These are phyloP conservation scores for Fusarium setosum DNA, from an alignment of 2,329 filamentous ascomycete species.

Conservation along the genomic window DNA sequence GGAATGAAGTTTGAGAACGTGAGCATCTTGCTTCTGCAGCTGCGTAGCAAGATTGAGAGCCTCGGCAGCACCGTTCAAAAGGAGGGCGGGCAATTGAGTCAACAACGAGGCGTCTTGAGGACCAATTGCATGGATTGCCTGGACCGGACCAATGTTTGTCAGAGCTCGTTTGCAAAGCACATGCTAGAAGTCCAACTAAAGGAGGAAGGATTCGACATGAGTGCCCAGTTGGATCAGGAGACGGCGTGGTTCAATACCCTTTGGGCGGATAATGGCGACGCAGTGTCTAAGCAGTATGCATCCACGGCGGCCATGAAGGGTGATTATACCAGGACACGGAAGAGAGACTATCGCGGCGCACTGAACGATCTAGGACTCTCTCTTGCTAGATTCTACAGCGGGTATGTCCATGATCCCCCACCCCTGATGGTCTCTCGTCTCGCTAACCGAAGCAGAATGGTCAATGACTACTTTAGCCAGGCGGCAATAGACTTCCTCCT, in stretches of 20 bases:
- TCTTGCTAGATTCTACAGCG: slow-evolving; percentile 78
- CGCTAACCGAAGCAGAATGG: slow-evolving; percentile 73
- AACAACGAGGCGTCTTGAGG: slow-evolving; percentile 82
- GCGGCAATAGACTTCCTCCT: slow-evolving; percentile 94
- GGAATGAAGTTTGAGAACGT: slow-evolving; percentile 99
- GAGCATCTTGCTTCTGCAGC: slow-evolving; percentile 76
- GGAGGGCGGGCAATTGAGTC: slow-evolving; percentile 54
- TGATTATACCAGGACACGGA: slow-evolving; percentile 92
- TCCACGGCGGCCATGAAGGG: slow-evolving; percentile 96
- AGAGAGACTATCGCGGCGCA: slow-evolving; percentile 90
- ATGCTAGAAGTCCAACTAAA: slow-evolving; percentile 85
- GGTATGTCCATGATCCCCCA: slow-evolving; percentile 56
- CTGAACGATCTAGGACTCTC: slow-evolving; percentile 92
- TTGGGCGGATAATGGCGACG: slow-evolving; percentile 98
- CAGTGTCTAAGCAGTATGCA: slow-evolving; percentile 94
- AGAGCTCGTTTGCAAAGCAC: slow-evolving; percentile 88
- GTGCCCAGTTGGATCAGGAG: slow-evolving; percentile 78
- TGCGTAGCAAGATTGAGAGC: slow-evolving; percentile 74
- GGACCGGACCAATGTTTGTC: slow-evolving; percentile 94
- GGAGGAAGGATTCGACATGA: slow-evolving; percentile 80
- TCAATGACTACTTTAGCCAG: slow-evolving; percentile 97
- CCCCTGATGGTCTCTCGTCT: not conserved
- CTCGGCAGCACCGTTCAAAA: slow-evolving; percentile 76
- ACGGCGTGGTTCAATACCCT: slow-evolving; percentile 95
- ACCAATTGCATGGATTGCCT: slow-evolving; percentile 99